Evolutionary conservation across 306 rosid genomes (phyloP).

Genomic region (Vigna nakashimae): DNA sequence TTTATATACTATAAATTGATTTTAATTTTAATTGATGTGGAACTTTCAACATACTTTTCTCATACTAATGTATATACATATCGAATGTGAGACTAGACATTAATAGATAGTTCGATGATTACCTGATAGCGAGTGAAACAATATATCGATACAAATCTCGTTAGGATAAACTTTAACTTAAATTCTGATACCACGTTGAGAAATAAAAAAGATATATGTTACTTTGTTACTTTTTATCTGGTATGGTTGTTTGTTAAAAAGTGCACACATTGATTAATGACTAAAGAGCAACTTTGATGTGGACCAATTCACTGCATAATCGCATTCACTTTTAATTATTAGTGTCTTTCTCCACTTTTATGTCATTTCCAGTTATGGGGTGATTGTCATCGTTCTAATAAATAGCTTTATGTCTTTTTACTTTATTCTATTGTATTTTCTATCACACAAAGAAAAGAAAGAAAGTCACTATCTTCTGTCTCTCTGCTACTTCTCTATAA

Average conservation of each 20-base stretch:
- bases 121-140: no score
- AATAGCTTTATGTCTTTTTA: conserved; percentile 33
- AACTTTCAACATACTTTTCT: no score
- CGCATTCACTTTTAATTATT: conserved; percentile 46
- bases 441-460: not conserved
- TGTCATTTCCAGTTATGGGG: conserved; percentile 37
- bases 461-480: conserved; percentile 38
- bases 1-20: no score
- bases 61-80: no score
- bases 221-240: not conserved
- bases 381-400: conserved; percentile 37
- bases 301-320: conserved; percentile 45
- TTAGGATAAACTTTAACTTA: no score
- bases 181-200: no score
- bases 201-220: not conserved
- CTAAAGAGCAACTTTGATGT: conserved; percentile 26
- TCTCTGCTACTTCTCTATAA: conserved; percentile 21
- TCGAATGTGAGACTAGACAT: no score
- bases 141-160: no score
- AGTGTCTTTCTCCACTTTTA: conserved; percentile 31
- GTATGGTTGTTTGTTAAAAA: not conserved
- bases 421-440: conserved; percentile 36
- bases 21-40: no score
- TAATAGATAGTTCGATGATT: no score
- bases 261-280: conserved; percentile 21